Base-by-base conservation (phyloP, 495 filamentous ascomycete genomes). In the Neurospora sp. region DNA sequence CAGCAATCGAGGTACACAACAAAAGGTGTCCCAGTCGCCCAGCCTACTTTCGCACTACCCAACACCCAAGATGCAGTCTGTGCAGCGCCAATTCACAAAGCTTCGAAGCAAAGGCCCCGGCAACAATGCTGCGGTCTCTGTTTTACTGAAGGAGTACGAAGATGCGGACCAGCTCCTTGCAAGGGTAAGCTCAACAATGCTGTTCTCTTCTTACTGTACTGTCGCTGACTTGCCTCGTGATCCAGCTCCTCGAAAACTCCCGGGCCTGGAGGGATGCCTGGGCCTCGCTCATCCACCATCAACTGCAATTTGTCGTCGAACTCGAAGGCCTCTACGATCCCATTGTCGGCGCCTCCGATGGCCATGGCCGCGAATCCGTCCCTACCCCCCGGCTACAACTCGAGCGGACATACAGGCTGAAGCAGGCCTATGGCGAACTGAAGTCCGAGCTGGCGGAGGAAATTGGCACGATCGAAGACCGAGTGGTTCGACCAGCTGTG, bases 261-360 rank as follows among this genome's bases (percentile, higher is more conserved):
- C 92, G 89, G 81, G 83, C 89, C 74, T 98, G 93, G 93, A 90
- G 91, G 76, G 93, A 97, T 79, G 88, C 91, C 5, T 98, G 95
- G 95, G 85, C 88, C 12, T 87, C 89, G 41, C 89, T 97, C 68
- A 85, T 94, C 40, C 86, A 83, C 71, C 87, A 88, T 73, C 94
- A 98, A 79, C 84, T 91, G 72, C 86, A 88, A 39, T 85, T 93
- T 71, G 83, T 88, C 39, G 86, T 90, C 71, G 90, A 93, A 75
- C 92, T 92, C 78, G 91, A 96, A 75, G 85, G 83, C 44, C 83
- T 98, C 42, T 97, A 97, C 85, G 89, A 91, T 70, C 91, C 94
- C 16, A 94, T 98, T 72, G 83, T 91, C 61, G 91, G 91, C 65
- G 82, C 83, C 16, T 75, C 82, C 9, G 84, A 87, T 72, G 85